These are phyloP conservation scores for Coffea canephora DNA, from an alignment of 257 asterid species.

Conservation along the genomic window DNA sequence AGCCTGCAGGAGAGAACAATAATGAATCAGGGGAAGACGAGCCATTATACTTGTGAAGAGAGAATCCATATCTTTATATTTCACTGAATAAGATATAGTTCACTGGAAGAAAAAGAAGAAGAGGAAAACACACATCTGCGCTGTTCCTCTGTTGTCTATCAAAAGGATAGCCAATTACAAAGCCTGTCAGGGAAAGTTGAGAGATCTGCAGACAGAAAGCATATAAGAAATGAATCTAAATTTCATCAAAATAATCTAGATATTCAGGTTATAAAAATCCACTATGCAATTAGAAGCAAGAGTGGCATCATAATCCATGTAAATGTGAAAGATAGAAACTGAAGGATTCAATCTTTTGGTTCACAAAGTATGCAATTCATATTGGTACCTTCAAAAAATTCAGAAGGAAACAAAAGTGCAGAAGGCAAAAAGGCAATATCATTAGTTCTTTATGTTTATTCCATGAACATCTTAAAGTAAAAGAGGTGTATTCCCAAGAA, in stretches of 20 bases:
- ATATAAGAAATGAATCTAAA: neutral
- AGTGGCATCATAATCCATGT: neutral
- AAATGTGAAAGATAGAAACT: neutral
- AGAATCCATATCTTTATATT: neutral
- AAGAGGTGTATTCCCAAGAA: too few species aligned
- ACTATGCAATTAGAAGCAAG: neutral
- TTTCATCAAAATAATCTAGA: neutral
- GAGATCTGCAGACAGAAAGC: constrained; percentile 54
- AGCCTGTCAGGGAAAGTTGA: constrained; percentile 50
- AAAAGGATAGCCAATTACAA: constrained; percentile 69
- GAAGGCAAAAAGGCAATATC: neutral
- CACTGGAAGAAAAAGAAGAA: neutral
- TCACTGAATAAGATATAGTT: neutral
- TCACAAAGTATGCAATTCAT: too few species aligned
- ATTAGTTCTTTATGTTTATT: too few species aligned
- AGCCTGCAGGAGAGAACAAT: constrained; percentile 42
- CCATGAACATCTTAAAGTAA: too few species aligned
- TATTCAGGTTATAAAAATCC: neutral
- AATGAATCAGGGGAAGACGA: constrained; percentile 1
- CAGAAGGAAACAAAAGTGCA: neutral
- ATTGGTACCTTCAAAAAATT: neutral
- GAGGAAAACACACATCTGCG: constrained; percentile 34
- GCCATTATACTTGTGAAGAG: too few species aligned
- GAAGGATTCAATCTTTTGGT: too few species aligned
- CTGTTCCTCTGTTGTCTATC: constrained; percentile 34